phyloP scores from a whole-genome alignment of 2,329 filamentous ascomycete species.

The Claviceps sp. region DNA sequence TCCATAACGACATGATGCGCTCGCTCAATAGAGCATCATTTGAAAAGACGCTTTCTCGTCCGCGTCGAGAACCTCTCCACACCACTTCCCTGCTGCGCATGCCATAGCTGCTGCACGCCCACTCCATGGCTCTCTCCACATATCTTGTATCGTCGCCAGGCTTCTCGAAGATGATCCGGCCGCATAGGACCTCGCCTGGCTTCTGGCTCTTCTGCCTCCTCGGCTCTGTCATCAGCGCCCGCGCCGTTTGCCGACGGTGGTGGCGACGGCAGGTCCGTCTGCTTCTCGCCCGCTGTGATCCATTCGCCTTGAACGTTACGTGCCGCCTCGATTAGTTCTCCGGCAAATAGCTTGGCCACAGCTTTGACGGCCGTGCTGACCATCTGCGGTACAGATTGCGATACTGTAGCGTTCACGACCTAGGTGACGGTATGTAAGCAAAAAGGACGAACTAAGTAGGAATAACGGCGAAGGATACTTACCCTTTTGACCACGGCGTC shows the following conservation, averaged over 20 bases:
- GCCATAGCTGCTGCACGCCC: conserved; percentile 47
- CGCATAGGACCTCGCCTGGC: conserved; percentile 44
- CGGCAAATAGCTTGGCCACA: conserved; percentile 64
- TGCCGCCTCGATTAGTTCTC: conserved; percentile 61
- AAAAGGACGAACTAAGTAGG: neutral
- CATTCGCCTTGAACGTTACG: conserved; percentile 60
- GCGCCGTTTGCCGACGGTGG: conserved; percentile 21
- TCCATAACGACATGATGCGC: neutral
- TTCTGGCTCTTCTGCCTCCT: conserved; percentile 5
- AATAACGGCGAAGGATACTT: conserved; percentile 12
- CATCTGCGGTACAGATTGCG: conserved; percentile 60
- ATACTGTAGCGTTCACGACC: conserved; percentile 70
- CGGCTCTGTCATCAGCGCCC: conserved; percentile 19
- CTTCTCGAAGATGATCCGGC: conserved; percentile 64
- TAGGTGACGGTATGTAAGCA: conserved; percentile 13
- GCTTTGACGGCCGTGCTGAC: conserved; percentile 65
- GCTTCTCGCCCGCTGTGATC: conserved; percentile 46
- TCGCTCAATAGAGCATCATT: conserved; percentile 17
- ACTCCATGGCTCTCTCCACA: conserved; percentile 49
- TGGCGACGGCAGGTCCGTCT: conserved; percentile 36
- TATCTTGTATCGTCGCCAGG: conserved; percentile 53
- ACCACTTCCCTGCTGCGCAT: conserved; percentile 45
- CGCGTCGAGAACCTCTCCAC: conserved; percentile 44
- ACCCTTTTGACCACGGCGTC: conserved; percentile 57
- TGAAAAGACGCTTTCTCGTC: conserved; percentile 41